A percentile compares a stretch with the other conserved stretches of the same genome.
These are phyloP conservation scores for Neospermospora avenae DNA, from an alignment of 2,329 filamentous ascomycete genomes.

Conservation along the genomic window DNA sequence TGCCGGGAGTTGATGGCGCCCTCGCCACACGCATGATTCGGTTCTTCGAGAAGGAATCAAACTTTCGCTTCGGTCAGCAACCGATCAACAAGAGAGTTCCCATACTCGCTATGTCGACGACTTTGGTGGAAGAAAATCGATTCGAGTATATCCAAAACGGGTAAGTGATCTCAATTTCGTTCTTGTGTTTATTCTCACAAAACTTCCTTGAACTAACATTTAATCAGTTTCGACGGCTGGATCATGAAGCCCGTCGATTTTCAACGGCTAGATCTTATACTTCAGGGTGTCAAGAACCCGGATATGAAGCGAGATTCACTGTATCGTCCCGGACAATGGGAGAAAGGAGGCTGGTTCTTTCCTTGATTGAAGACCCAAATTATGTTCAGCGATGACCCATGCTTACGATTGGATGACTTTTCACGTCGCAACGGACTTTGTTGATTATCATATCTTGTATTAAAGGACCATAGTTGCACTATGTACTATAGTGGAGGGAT, in stretches of 20 bases:
- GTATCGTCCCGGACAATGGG: constrained; percentile 21
- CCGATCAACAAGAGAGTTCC: constrained; percentile 14
- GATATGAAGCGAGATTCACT: constrained; percentile 12
- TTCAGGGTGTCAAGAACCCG: constrained; percentile 17
- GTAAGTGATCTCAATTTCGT: constrained; percentile 13
- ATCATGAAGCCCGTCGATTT: constrained; percentile 25
- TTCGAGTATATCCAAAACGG: constrained; percentile 29
- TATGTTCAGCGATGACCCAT: neutral
- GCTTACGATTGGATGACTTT: no score
- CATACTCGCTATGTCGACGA: constrained; percentile 27
- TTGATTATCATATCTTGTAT: no score
- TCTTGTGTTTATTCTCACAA: neutral
- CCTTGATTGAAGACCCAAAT: constrained; percentile 13
- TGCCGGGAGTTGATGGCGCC: constrained; percentile 27
- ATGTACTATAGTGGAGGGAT: no score
- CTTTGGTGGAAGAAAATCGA: constrained; percentile 20
- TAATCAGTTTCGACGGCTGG: constrained; percentile 24
- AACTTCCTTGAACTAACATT: neutral
- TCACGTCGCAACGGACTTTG: no score
- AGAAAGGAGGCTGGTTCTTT: constrained; percentile 26
- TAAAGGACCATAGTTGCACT: no score
- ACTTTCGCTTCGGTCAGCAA: neutral
- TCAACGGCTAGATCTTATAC: constrained; percentile 18
- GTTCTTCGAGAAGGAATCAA: constrained; percentile 19
- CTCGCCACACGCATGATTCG: constrained; percentile 28